A percentile compares a stretch with the other conserved stretches of the same genome.
phyloP scores from a whole-genome alignment of 192 early-diverging fungal species.

The Cladochytrium replicatum region DNA sequence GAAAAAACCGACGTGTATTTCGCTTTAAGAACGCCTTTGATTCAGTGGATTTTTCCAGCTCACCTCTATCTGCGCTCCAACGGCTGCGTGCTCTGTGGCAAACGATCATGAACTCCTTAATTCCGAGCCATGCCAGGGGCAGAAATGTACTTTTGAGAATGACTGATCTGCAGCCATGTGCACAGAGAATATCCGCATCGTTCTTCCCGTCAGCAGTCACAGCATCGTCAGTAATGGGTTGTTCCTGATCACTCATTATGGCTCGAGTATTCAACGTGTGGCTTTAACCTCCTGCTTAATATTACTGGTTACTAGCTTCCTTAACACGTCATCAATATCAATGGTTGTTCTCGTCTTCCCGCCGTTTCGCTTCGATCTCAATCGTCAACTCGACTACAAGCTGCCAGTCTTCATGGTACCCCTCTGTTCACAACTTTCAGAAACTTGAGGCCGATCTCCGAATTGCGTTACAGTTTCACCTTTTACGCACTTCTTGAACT shows the following conservation, averaged over 20 bases:
- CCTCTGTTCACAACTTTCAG: conserved; percentile 23
- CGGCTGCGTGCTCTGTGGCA: no score
- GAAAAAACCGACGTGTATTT: neutral
- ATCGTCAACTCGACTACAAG: conserved; percentile 49
- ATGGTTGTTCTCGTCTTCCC: neutral
- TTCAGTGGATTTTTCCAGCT: no score
- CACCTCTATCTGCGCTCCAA: no score
- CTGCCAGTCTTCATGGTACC: conserved; percentile 54
- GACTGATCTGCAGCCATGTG: neutral
- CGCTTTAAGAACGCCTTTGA: neutral
- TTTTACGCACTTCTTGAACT: conserved; percentile 53
- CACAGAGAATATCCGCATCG: neutral
- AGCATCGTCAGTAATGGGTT: neutral
- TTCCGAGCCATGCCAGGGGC: no score
- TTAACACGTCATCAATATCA: neutral
- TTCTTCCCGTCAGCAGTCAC: neutral
- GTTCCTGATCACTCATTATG: neutral
- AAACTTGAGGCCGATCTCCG: no score
- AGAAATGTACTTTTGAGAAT: no score
- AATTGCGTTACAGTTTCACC: no score
- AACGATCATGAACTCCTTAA: no score
- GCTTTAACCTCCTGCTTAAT: neutral
- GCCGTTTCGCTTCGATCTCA: conserved; percentile 37
- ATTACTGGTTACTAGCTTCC: neutral
- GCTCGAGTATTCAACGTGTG: neutral